Evolutionary conservation across 805 yeast species (phyloP).

Genomic region (Maudiozyma saulgeensis): DNA sequence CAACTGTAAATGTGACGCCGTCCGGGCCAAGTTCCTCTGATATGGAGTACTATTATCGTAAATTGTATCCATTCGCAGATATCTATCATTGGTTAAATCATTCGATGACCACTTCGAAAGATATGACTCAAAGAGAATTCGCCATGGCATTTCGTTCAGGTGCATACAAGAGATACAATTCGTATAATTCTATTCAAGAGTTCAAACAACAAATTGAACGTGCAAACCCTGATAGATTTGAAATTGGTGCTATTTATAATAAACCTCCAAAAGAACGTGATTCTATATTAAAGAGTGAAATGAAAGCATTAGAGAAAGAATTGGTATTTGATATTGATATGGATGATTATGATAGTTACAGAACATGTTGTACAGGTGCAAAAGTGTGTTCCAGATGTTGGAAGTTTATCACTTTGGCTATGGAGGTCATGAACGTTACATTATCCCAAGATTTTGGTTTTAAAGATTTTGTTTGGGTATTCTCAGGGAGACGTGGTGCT

Average conservation of each 20-base stretch:
- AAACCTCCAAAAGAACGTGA: constrained; percentile 83
- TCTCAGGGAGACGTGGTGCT: constrained; percentile 97
- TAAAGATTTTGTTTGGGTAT: constrained; percentile 82
- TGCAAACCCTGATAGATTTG: constrained; percentile 82
- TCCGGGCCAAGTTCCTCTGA: constrained; percentile 38
- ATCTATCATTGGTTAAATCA: constrained; percentile 88
- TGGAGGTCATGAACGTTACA: constrained; percentile 61
- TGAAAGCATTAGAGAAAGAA: constrained; percentile 79
- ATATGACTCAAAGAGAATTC: constrained; percentile 83
- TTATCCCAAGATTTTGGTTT: constrained; percentile 85
- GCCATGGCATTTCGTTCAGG: constrained; percentile 86
- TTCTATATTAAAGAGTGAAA: constrained; percentile 59
- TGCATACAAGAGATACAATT: constrained; percentile 82
- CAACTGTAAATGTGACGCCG: no score
- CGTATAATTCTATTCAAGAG: constrained; percentile 56
- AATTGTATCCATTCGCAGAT: constrained; percentile 64
- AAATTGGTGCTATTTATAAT: constrained; percentile 85
- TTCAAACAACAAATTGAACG: constrained; percentile 68
- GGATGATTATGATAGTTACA: constrained; percentile 87
- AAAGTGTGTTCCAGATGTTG: constrained; percentile 84
- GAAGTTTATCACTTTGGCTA: constrained; percentile 82
- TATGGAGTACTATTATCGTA: constrained; percentile 61
- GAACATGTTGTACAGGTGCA: constrained; percentile 89
- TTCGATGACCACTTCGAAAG: constrained; percentile 55
- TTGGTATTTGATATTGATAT: constrained; percentile 94